Evolutionary conservation across 371 early-diverging fungal genomes (phyloP).

Genomic region (Mucor velutinosus): DNA sequence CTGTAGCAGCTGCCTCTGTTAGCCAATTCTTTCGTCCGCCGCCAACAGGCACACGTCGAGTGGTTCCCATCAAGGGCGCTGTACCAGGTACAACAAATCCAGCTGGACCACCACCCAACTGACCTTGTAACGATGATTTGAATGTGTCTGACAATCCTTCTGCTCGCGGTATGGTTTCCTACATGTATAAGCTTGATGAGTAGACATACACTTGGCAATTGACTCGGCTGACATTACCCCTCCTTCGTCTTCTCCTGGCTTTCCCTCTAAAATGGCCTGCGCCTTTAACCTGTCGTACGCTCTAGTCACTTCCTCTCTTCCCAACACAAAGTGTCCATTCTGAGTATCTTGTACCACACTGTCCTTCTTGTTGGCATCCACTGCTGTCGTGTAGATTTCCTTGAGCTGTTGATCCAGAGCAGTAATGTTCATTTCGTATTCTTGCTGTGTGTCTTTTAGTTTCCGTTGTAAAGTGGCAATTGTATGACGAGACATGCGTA

Average conservation of each 20-base stretch:
- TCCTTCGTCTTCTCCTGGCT: constrained; percentile 27
- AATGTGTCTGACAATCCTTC: constrained; percentile 46
- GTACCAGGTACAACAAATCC: constrained; percentile 53
- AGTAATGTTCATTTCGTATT: constrained; percentile 68
- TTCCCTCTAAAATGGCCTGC: constrained; percentile 48
- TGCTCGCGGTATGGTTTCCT: constrained; percentile 40
- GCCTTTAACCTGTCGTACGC: constrained; percentile 48
- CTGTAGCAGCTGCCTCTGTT: constrained; percentile 10
- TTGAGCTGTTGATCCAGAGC: constrained; percentile 74
- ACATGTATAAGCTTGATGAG: background rate
- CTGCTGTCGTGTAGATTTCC: constrained; percentile 61
- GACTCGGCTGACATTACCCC: background rate
- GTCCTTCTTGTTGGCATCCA: constrained; percentile 50
- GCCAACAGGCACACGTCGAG: constrained; percentile 32
- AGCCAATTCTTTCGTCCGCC: constrained; percentile 19
- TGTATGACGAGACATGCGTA: constrained; percentile 81
- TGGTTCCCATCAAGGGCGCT: constrained; percentile 42
- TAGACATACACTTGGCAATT: background rate
- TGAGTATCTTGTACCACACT: constrained; percentile 47
- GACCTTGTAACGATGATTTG: constrained; percentile 38
- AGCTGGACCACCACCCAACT: constrained; percentile 35
- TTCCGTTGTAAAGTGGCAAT: constrained; percentile 76
- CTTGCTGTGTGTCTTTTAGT: constrained; percentile 66
- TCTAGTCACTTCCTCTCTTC: constrained; percentile 36
- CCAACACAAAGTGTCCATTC: constrained; percentile 25